Conservation (phyloP, 805 yeast genomes). For the Pichia nanzhaoensis region DNA sequence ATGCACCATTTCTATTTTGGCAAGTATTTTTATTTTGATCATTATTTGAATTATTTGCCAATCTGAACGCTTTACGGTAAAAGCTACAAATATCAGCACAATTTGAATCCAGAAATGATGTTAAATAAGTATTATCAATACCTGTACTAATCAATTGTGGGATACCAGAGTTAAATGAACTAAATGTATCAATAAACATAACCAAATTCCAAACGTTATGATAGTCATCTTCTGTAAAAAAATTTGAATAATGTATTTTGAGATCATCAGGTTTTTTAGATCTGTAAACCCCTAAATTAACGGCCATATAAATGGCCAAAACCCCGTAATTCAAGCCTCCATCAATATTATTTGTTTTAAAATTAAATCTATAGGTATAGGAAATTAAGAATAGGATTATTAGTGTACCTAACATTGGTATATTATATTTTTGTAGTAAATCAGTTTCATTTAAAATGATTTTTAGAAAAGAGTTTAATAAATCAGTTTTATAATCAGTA, state of each 20-base stretch:
- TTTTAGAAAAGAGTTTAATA: conserved; percentile 16
- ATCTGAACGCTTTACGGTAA: conserved; percentile 12
- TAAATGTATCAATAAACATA: conserved; percentile 20
- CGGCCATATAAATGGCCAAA: conserved; percentile 21
- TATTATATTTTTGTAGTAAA: conserved; percentile 11
- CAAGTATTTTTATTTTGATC: background rate
- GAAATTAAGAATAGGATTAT: conserved; percentile 17
- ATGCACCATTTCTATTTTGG: background rate
- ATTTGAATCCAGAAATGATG: conserved; percentile 3
- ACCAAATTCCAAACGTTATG: conserved; percentile 16
- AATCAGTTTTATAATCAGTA: conserved; percentile 16
- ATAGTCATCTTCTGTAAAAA: conserved; percentile 17
- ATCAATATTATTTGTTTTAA: conserved; percentile 17
- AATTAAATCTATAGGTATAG: conserved; percentile 14
- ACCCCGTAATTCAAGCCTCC: conserved; percentile 15
- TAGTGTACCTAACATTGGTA: conserved; percentile 18
- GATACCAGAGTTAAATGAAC: conserved; percentile 20
- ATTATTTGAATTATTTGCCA: conserved; percentile 5
- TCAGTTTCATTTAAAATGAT: conserved; percentile 18
- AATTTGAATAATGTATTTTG: conserved; percentile 6
- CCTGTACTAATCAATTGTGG: conserved; percentile 15
- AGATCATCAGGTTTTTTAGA: background rate
- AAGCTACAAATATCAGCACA: conserved; percentile 8
- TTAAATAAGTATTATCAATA: conserved; percentile 9
- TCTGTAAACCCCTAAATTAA: conserved; percentile 15